Conservation (phyloP, 1,284 basidiomycete genomes). For the Sporisorium scitamineum region DNA sequence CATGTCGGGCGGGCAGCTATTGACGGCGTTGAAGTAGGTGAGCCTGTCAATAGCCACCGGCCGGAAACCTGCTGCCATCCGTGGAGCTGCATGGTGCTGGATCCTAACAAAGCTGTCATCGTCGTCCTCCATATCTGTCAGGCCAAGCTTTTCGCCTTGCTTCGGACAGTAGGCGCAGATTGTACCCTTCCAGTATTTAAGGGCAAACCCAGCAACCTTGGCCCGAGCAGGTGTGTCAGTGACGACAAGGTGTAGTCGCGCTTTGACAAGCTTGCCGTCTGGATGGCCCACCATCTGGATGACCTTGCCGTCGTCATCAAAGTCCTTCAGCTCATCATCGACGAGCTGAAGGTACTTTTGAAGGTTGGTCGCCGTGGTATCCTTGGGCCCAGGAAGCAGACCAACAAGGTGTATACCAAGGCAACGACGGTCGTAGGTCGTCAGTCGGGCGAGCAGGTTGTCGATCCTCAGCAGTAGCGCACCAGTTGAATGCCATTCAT, state of each 20-base stretch:
- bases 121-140: not conserved
- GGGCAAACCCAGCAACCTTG: slow-evolving; percentile 7
- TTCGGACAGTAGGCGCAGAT: not conserved
- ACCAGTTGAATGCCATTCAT: slow-evolving; percentile 3
- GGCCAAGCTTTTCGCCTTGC: not conserved
- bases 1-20: not conserved
- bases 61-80: not conserved
- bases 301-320: not conserved
- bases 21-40: slow-evolving; percentile 1
- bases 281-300: not conserved
- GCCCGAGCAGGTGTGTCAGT: slow-evolving; percentile 5
- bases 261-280: not conserved
- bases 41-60: slow-evolving; percentile 6
- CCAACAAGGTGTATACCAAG: slow-evolving; percentile 6
- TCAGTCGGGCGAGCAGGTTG: not conserved
- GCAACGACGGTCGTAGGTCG: not conserved
- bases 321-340: slow-evolving; percentile 2
- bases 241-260: slow-evolving; percentile 1
- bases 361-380: not conserved
- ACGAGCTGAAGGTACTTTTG: not conserved
- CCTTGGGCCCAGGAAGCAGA: slow-evolving; percentile 11
- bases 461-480: slow-evolving; percentile 8
- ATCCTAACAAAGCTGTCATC: too few species aligned
- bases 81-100: not conserved
- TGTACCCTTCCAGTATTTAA: not conserved